Base-by-base conservation (phyloP, 192 early-diverging fungal species). In the Diversispora epigaea region DNA sequence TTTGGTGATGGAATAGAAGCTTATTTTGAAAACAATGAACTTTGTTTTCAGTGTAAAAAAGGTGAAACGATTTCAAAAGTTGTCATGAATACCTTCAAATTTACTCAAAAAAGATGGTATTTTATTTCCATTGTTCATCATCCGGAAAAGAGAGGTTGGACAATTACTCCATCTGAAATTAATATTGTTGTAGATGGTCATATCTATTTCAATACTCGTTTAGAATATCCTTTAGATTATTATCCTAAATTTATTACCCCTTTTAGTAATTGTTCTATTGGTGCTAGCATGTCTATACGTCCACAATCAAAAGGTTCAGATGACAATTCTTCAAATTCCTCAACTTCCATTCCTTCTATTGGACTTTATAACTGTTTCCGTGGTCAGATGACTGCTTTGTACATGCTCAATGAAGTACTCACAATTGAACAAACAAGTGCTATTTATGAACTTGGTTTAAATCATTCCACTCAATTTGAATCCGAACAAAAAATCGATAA, bases 21-120 rank as follows among this genome's bases (percentile, higher is more conserved):
- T 65, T 75, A 65, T 63, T 75, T 75, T 54, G 47, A 52, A 14
- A 75, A 75, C 12, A 75, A 75, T 52, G n/a, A 54, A 40, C 32
- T 75, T 5, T 40, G n/a, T 2, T 52, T 75, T 15, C 32, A 4
- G 3, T 65, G 62, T 65, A 63, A 55, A 49, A 75, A 75, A 65
- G 73, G 73, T 17, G 25, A 41, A 4, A 39, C 32, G 4, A 8
- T 56, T 4, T 49, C 62, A 19, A 75, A 7, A 17, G 49, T 32
- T 14, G 3, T 39, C 6, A 65, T 75, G 73, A 66, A 22, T 19
- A 65, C 49, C 55, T 63, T 75, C 12, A 75, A 65, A 19, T 75
- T 75, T 22, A 43, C 40, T 6, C 73, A 65, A 21, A 75, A 65
- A 6, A 54, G 60, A 50, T 65, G 61, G 73, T 75, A 75, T 65